Base-by-base conservation (phyloP, 306 rosid genomes). In the Lupinus albus region DNA sequence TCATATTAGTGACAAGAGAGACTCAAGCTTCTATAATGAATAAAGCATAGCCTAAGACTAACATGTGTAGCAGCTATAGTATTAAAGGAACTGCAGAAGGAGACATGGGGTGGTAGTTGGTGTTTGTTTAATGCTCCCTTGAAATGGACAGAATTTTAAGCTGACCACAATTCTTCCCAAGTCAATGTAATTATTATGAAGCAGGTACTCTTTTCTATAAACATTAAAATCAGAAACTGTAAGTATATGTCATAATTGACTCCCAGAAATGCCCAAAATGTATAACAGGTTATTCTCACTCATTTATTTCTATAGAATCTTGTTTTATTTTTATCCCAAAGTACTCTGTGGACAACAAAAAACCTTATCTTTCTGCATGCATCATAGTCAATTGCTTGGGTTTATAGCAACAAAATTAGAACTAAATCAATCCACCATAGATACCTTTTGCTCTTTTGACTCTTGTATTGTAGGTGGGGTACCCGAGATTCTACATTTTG, bases 151-250 rank as follows among this genome's bases (percentile, higher is more conserved):
- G 66, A 33, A 39, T 75, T 54, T 70, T 49, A 66, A 56, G 64
- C 72, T 72, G 64, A 45, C 71, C 67, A 51, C 20, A 4, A 38
- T 55, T 72, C 38, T 58, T 79, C 58, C 60, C 65, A 39, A n/a
- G 16, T 11, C 41, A 30, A 50, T 33, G 38, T 68, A 42, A 15
- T 48, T 39, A 61, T 42, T 53, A 76, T 33, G 66, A 73, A 8
- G 9, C 78, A 41, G 60, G 83, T 79, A 75, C 82, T 79, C 41
- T 69, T 86, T 78, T 66, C 92, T 76, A 75, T 6, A 86, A 75
- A 75, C 76, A 83, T 60, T 57, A 70, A 67, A 67, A 78, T 78
- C 79, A 76, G 76, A 78, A 48, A 61, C 62, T 64, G 68, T 35
- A 50, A 77, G 61, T 64, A 38, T 53, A 14, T 71, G 70, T n/a